A percentile compares a stretch with the other conserved stretches of the same genome.
phyloP scores from a whole-genome alignment of 768 basidiomycete genomes.

The Neoboletus brunneissimus region DNA sequence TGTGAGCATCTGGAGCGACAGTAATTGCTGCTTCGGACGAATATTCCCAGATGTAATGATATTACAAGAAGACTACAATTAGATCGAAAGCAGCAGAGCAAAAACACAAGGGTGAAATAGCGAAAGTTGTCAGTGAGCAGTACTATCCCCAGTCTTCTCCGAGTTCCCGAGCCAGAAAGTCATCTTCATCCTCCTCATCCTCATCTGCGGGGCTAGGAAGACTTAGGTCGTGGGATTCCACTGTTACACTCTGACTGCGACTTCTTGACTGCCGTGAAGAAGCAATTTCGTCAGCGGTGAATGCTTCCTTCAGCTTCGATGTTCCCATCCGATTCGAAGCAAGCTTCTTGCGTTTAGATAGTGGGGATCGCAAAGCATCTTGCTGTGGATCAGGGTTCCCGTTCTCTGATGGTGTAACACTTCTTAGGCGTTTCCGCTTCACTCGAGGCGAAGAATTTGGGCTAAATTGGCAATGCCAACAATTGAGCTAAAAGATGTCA shows the following conservation, averaged over 20 bases:
- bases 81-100: slow-evolving; percentile 19
- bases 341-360: slow-evolving; percentile 79
- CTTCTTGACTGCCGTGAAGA: slow-evolving; percentile 17
- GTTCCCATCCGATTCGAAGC: slow-evolving; percentile 60
- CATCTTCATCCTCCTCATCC: slow-evolving; percentile 66
- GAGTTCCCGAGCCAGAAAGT: slow-evolving; percentile 78
- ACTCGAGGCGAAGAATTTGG: slow-evolving; percentile 39
- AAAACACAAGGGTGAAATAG: neutral
- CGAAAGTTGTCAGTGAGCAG: neutral
- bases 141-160: slow-evolving; percentile 74
- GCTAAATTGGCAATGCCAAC: slow-evolving; percentile 27
- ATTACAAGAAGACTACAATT: slow-evolving; percentile 22
- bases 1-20: slow-evolving; percentile 35
- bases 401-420: slow-evolving; percentile 66
- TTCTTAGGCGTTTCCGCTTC: slow-evolving; percentile 70
- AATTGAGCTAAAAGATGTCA: slow-evolving; percentile 19
- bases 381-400: slow-evolving; percentile 38
- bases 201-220: slow-evolving; percentile 38
- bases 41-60: slow-evolving; percentile 10
- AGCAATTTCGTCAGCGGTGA: slow-evolving; percentile 52
- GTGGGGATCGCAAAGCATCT: slow-evolving; percentile 58
- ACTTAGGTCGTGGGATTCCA: slow-evolving; percentile 9
- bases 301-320: slow-evolving; percentile 67
- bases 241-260: slow-evolving; percentile 20
- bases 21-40: neutral